Evolutionary conservation across 2,329 filamentous ascomycete species (phyloP).

Genomic region (Ceratocystis papillata): DNA sequence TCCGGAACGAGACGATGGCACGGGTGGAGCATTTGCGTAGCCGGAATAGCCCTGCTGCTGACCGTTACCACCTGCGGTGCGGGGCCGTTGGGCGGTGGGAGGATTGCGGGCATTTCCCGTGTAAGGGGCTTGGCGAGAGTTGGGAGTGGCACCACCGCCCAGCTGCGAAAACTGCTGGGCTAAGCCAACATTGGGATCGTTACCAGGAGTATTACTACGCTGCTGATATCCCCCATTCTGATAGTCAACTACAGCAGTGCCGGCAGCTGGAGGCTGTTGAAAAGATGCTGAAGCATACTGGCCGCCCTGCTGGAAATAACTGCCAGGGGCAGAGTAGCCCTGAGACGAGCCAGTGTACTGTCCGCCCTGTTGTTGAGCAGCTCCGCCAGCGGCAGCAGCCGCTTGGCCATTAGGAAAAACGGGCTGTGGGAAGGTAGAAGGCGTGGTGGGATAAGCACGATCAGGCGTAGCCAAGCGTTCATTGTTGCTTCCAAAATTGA

Average conservation of each 20-base stretch:
- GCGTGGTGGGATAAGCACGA: slow-evolving; percentile 72
- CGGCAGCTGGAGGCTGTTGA: slow-evolving; percentile 34
- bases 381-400: slow-evolving; percentile 14
- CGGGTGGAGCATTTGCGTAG: slow-evolving; percentile 55
- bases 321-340: slow-evolving; percentile 35
- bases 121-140: slow-evolving; percentile 41
- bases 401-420: slow-evolving; percentile 48
- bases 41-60: slow-evolving; percentile 53
- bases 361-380: slow-evolving; percentile 30
- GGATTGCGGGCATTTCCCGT: slow-evolving; percentile 57
- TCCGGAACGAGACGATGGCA: slow-evolving; percentile 46
- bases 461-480: slow-evolving; percentile 52
- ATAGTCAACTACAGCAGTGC: slow-evolving; percentile 39
- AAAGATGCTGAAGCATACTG: slow-evolving; percentile 29
- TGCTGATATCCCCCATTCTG: slow-evolving; percentile 39
- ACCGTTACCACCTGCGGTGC: slow-evolving; percentile 63
- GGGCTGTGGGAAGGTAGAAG: slow-evolving; percentile 91
- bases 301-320: slow-evolving; percentile 37
- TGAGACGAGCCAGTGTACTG: slow-evolving; percentile 23
- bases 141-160: slow-evolving; percentile 51
- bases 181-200: slow-evolving; percentile 80
- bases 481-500: slow-evolving; percentile 57
- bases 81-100: slow-evolving; percentile 60
- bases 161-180: slow-evolving; percentile 94
- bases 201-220: slow-evolving; percentile 50